Base-by-base conservation (phyloP, 2,329 filamentous ascomycete genomes). In the Bipolaris gigantea region DNA sequence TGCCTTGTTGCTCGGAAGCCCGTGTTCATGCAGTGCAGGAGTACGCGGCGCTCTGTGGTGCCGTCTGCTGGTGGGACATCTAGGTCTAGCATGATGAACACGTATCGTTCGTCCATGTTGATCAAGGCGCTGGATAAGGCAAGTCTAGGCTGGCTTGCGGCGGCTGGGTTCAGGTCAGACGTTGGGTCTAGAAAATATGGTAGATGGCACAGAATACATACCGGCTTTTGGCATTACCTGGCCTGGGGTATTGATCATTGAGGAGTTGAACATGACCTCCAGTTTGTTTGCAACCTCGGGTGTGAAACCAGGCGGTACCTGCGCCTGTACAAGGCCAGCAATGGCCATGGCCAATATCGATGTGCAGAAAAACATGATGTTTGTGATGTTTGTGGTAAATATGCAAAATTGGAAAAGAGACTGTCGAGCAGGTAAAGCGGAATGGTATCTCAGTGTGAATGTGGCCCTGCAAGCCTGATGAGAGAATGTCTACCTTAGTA, bases 1-100 rank as follows among this genome's bases (percentile, higher is more conserved):
- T 71, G 66, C n/a, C 64, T 59, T 5, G 70, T 69, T 13, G 68
- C 62, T 56, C 70, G 72, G 61, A 73, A 71, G 44, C 65, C 70
- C 2, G 67, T 71, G 23, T 62, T 67, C 63, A 74, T 60, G 43
- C 67, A 66, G 57, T 74, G 70, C 4, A 74, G 61, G 21, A 74
- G 59, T 11, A 64, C 60, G 27, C 69, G 70, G 48, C 71, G 69
- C 5, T 57, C 60, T 6, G 61, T 53, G 57, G 55, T 64, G 23
- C 61, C 61, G 41, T 59, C 48, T 35, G 45, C 55, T 13, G 67
- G 61, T 7, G 71, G 70, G 1, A 73, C 69, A 44, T 73, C 71
- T 9, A 73, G 64, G 46, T 73, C 71, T 16, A 73, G 44, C 71
- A 73, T 73, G 19, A 73, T 61, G 56, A 72, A 73, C 56, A 73